A percentile compares a stretch with the other conserved stretches of the same genome.
Conservation (phyloP, 2,329 filamentous ascomycete genomes). For the Basipetospora chlamydospora region DNA sequence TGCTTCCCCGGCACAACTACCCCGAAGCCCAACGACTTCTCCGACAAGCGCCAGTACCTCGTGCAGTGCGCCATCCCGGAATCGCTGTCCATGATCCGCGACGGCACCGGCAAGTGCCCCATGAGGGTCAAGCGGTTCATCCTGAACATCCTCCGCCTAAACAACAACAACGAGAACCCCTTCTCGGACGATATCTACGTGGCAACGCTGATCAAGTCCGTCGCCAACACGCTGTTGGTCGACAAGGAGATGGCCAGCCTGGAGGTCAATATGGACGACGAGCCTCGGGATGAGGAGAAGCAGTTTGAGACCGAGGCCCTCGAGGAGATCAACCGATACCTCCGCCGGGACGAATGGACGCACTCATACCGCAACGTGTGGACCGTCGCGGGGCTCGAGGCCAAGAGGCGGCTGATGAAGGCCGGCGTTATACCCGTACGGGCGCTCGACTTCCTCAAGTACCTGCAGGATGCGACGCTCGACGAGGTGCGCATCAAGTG, state of each 20-base stretch:
- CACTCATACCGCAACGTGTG: conserved; percentile 54
- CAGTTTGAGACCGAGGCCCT: conserved; percentile 37
- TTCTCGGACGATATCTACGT: conserved; percentile 88
- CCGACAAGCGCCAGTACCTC: conserved; percentile 70
- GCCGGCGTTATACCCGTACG: conserved; percentile 41
- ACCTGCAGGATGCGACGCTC: conserved; percentile 48
- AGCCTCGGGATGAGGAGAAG: conserved; percentile 28
- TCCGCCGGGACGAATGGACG: conserved; percentile 55
- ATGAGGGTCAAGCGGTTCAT: conserved; percentile 69
- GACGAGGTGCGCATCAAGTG: conserved; percentile 52
- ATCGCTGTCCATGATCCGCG: conserved; percentile 66
- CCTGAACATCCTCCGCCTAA: conserved; percentile 78
- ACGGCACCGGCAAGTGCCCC: conserved; percentile 59
- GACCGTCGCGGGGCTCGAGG: conserved; percentile 47
- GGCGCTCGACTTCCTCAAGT: conserved; percentile 44
- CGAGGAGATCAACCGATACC: conserved; percentile 51
- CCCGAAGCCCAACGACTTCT: conserved; percentile 82
- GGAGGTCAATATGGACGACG: conserved; percentile 28
- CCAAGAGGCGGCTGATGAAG: conserved; percentile 49
- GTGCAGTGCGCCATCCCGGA: conserved; percentile 73
- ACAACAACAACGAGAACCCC: conserved; percentile 83
- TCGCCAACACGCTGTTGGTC: conserved; percentile 44
- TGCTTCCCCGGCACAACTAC: conserved; percentile 67
- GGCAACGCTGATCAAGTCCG: conserved; percentile 54
- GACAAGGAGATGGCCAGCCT: conserved; percentile 26